phyloP scores from a whole-genome alignment of 495 filamentous ascomycete species.

The Durotheca rogersii region DNA sequence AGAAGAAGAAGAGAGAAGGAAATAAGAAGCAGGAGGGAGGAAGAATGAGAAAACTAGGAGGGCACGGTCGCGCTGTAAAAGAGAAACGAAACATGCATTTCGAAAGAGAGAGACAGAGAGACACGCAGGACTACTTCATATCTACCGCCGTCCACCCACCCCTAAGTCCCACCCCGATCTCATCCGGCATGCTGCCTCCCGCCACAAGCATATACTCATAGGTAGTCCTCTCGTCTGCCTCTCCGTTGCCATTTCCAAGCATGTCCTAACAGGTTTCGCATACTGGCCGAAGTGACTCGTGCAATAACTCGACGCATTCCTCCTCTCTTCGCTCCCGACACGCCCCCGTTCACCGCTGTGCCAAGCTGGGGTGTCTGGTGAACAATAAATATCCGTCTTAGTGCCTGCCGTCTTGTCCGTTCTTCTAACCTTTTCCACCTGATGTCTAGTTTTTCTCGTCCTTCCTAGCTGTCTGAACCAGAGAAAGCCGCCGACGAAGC shows the following conservation, averaged over 20 bases:
- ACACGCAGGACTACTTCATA: too few species aligned
- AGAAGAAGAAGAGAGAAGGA: not conserved
- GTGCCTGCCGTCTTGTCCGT: not conserved
- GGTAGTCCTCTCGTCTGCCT: slow-evolving; percentile 8
- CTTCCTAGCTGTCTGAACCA: not conserved
- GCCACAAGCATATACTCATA: slow-evolving; percentile 5
- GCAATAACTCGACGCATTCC: slow-evolving; percentile 19
- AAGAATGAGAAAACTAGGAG: too few species aligned
- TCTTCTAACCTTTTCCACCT: slow-evolving; percentile 4
- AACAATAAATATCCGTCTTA: slow-evolving; percentile 1
- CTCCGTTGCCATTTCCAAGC: slow-evolving; percentile 11
- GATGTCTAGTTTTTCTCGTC: slow-evolving; percentile 11
- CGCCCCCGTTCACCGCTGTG: slow-evolving; percentile 1
- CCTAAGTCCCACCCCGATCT: slow-evolving; percentile 24
- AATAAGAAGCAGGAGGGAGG: too few species aligned
- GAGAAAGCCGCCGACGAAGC: too few species aligned
- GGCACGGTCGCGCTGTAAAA: too few species aligned
- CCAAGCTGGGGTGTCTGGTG: slow-evolving; percentile 4
- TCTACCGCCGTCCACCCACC: too few species aligned
- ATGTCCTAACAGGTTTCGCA: not conserved
- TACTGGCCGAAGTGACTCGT: not conserved
- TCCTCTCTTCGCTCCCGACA: too few species aligned
- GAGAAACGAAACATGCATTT: too few species aligned
- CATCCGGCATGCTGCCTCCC: slow-evolving; percentile 26
- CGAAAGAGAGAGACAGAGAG: too few species aligned